Evolutionary conservation across 2,329 filamentous ascomycete species (phyloP).

Genomic region (Dendryphion nanum): DNA sequence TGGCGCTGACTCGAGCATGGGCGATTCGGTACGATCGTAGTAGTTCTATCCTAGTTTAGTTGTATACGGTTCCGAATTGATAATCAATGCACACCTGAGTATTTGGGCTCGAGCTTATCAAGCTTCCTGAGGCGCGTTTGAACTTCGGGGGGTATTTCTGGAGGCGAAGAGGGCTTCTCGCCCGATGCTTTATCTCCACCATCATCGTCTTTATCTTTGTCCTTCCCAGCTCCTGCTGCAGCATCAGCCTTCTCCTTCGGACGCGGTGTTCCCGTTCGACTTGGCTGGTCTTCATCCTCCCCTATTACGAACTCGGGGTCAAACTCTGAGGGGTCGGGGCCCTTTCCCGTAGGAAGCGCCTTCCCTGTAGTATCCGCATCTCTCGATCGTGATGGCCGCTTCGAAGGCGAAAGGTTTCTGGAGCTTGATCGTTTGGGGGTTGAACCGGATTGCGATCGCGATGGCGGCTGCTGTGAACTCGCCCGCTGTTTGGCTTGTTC

Average conservation of each 20-base stretch:
- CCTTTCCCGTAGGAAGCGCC: constrained; percentile 50
- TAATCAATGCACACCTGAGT: constrained; percentile 61
- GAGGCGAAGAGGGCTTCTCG: constrained; percentile 28
- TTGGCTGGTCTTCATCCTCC: constrained; percentile 69
- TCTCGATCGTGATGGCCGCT: constrained; percentile 27
- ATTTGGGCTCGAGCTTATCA: constrained; percentile 86
- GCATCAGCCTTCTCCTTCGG: constrained; percentile 42
- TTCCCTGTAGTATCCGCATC: constrained; percentile 33
- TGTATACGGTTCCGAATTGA: background rate
- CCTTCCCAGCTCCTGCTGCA: constrained; percentile 20
- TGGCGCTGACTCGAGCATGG: constrained; percentile 79
- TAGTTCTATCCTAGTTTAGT: constrained; percentile 60
- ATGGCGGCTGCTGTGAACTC: constrained; percentile 31
- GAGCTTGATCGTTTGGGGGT: constrained; percentile 48
- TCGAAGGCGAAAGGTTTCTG: constrained; percentile 39
- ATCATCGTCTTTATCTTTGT: constrained; percentile 29
- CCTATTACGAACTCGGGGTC: constrained; percentile 84
- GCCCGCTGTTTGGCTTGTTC: constrained; percentile 78
- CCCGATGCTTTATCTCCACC: constrained; percentile 23
- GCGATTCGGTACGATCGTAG: constrained; percentile 89
- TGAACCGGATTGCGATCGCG: constrained; percentile 44
- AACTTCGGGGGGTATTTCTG: constrained; percentile 71
- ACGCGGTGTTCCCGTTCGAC: constrained; percentile 60
- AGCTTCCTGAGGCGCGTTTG: constrained; percentile 75
- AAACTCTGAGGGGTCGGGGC: constrained; percentile 82